phyloP scores from a whole-genome alignment of 129 eudicot species.

The Chrysanthemum makinoi region DNA sequence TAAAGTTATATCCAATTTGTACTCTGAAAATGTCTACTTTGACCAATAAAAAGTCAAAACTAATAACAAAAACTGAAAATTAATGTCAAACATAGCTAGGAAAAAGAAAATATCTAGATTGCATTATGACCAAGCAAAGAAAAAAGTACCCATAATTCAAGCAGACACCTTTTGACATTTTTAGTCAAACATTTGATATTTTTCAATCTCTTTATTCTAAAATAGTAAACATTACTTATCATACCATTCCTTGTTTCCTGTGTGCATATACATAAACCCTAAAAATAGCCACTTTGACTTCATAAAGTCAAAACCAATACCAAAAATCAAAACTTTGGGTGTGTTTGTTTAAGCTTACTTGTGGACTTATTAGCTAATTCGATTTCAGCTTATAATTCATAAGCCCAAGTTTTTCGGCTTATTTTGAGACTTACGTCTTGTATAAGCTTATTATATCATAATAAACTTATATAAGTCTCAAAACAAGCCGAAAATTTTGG shows the following conservation, averaged over 20 bases:
- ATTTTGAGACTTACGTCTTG: too few species aligned
- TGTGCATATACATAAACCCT: background rate
- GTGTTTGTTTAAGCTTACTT: too few species aligned
- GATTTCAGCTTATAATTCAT: too few species aligned
- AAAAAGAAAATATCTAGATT: background rate
- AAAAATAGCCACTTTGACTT: constrained; percentile 9
- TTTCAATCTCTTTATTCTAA: background rate
- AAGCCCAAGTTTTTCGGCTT: too few species aligned
- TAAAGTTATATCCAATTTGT: too few species aligned
- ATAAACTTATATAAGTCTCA: too few species aligned
- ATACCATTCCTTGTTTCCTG: background rate
- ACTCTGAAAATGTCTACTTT: background rate
- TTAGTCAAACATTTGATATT: constrained; percentile 3
- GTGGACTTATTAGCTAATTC: too few species aligned
- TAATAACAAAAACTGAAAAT: constrained; percentile 6
- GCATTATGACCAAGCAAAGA: constrained; percentile 35
- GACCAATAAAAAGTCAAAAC: constrained; percentile 12
- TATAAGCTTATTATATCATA: too few species aligned
- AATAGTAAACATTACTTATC: too few species aligned
- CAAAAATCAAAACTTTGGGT: background rate
- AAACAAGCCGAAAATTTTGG: too few species aligned
- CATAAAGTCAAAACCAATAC: constrained; percentile 17
- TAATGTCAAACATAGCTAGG: background rate
- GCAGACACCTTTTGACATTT: constrained; percentile 14
- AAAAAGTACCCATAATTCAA: constrained; percentile 9